Conservation (phyloP, 176 grass and related monocot species). For the Triticum monococcum region DNA sequence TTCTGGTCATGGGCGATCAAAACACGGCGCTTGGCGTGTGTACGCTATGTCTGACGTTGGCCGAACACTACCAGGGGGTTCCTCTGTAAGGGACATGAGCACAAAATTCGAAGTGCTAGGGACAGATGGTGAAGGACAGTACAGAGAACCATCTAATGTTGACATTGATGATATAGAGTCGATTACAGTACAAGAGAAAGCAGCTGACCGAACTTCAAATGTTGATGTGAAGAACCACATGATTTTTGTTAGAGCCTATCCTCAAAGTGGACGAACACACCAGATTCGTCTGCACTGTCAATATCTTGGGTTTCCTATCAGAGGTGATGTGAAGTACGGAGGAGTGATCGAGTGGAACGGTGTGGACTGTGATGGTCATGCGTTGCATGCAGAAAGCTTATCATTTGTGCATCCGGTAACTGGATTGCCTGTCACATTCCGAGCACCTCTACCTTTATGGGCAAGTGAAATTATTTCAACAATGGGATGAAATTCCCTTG, state of each 20-base stretch:
- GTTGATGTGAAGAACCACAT: conserved; percentile 24
- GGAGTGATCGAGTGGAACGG: conserved; percentile 70
- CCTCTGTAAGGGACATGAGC: conserved; percentile 71
- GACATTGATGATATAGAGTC: conserved; percentile 28
- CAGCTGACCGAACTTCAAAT: conserved; percentile 13
- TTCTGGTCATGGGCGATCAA: conserved; percentile 87
- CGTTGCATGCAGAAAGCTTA: conserved; percentile 73
- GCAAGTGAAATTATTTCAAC: conserved; percentile 46
- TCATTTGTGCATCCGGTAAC: conserved; percentile 82
- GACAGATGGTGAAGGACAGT: conserved; percentile 47
- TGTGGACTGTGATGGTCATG: conserved; percentile 56
- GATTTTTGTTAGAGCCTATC: conserved; percentile 83
- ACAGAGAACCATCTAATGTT: conserved; percentile 41
- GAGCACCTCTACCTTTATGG: conserved; percentile 66
- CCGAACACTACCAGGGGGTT: conserved; percentile 61
- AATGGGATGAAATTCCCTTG: conserved; percentile 31
- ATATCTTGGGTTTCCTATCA: conserved; percentile 76
- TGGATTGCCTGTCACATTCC: conserved; percentile 43
- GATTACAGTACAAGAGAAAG: conserved; percentile 55
- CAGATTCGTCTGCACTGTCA: conserved; percentile 92
- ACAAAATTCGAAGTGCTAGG: conserved; percentile 71
- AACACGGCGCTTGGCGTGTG: conserved; percentile 78
- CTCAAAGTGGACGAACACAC: conserved; percentile 86
- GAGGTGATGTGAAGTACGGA: conserved; percentile 88
- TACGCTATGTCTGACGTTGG: conserved; percentile 66